Base-by-base conservation (phyloP, 148 eudicot genomes). In the Amaranthus cruentus region DNA sequence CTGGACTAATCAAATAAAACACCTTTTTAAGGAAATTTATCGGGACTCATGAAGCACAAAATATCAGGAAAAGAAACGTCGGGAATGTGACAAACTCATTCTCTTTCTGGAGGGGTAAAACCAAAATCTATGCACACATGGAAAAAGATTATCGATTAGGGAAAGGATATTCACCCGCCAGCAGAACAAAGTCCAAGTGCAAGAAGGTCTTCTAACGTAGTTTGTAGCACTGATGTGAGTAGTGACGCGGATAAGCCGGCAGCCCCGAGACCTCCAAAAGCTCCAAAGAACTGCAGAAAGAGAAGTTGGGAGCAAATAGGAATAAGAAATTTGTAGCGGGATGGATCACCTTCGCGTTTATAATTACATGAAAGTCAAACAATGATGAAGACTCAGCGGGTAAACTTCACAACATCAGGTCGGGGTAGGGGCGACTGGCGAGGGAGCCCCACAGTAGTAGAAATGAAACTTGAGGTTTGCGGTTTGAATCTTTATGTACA, bases 131-230 rank as follows among this genome's bases (percentile, higher is more conserved):
- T 44, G 68, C 55, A 49, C 66, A 70, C 6, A 56, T 42, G n/a
- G n/a, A 64, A 53, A 12, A 15, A 66, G 49, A 67, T n/a, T 46
- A 8, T 62, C 62, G 50, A 13, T 62, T 61, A 67, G 60, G 72
- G 21, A 50, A 58, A 65, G 67, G 74, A 66, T 12, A 66, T n/a
- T 67, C 82, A 95, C 97, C 99, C 97, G 82, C 97, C 99, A 83
- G 92, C 93, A 69, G 99, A 92, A 83, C 99, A 95, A 78, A 95
- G 96, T 66, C 90, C 97, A 68, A 95, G 93, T 77, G 99, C 99
- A 70, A 95, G 97, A 83, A 95, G 97, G 79, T 95, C 99, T 86
- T 95, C 99, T 9, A 87, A 66, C 44, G 96, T 92, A 74, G 92
- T 88, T 50, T 93, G 92, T 75, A 95, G 85, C 75, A 95, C 96